A percentile compares a stretch with the other conserved stretches of the same genome.
These are phyloP conservation scores for Backusella mclennaniae DNA, from an alignment of 192 early-diverging fungal genomes.

Conservation along the genomic window DNA sequence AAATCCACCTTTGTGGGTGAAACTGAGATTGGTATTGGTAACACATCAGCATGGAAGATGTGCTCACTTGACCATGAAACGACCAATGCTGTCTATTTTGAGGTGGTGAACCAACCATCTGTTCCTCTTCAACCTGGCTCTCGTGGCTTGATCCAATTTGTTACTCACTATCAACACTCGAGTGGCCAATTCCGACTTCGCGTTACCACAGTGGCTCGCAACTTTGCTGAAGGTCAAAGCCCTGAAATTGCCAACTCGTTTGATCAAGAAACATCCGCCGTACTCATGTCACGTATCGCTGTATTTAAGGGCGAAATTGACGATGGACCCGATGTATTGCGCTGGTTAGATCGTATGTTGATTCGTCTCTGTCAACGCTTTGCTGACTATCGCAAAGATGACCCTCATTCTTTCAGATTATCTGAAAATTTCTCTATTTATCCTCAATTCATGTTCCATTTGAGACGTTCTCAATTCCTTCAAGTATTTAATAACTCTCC, in stretches of 20 bases:
- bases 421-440: constrained; percentile 95
- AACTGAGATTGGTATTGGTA: constrained; percentile 97
- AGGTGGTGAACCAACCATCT: constrained; percentile 87
- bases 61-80: constrained; percentile 84
- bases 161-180: constrained; percentile 95
- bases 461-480: constrained; percentile 94
- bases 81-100: constrained; percentile 92
- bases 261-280: constrained; percentile 97
- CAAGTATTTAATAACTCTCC: constrained; percentile 99
- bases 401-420: constrained; percentile 88
- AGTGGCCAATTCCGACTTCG: constrained; percentile 86
- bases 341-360: constrained; percentile 98
- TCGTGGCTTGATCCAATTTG: constrained; percentile 90
- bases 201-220: constrained; percentile 94
- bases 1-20: constrained; percentile 91
- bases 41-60: constrained; percentile 95
- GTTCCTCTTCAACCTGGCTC: constrained; percentile 79
- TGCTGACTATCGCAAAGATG: constrained; percentile 95
- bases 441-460: constrained; percentile 99
- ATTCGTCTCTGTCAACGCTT: constrained; percentile 98
- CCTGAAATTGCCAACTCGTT: constrained; percentile 90
- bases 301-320: constrained; percentile 97
- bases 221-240: constrained; percentile 73
- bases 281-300: constrained; percentile 95
- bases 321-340: constrained; percentile 93